Evolutionary conservation across 2,329 filamentous ascomycete species (phyloP), one percentile per base, ranked within the genome.

Genomic region (Ciborinia camelliae): DNA sequence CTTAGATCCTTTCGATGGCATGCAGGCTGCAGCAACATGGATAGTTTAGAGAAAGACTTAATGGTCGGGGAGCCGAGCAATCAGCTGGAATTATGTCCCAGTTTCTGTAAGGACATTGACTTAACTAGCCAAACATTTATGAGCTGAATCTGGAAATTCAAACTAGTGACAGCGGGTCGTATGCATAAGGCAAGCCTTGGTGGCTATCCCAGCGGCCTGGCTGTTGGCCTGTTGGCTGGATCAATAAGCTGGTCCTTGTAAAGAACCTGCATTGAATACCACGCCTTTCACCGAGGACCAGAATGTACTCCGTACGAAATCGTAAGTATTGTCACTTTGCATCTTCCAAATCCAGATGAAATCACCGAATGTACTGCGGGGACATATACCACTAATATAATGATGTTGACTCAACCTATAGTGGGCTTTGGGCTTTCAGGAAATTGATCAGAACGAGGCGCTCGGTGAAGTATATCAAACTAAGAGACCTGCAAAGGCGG

Each of bases 121-220:
- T 47, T 47, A n/a, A 7, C 30, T 47, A 15, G n/a, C 30, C 30
- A 59, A n/a, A 47, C 14, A 35, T 35, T 26, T 20, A 58, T 26
- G 41, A 26, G 30, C 55, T 58, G 55, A 47, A 47, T 12, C n/a
- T 15, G n/a, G 23, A 14, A 23, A 35, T 45, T 32, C 28, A 35
- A 8, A 26, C 6, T 58, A 47, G 30, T 37, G 32, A 59, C 28
- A 18, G 41, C 55, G 8, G 30, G n/a, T 47, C n/a, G 20, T 59
- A 37, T 59, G 30, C 55, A 35, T 45, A 41, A 37, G 30, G 28
- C 55, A 18, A 32, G 20, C 30, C 41, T 47, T 23, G n/a, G n/a
- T 47, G 55, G 30, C 41, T 37, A 35, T 59, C 43, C 55, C 55
- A 59, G 15, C 37, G 28, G 20, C 30, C 55, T 59, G 55, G 55